Evolutionary conservation across 2,329 filamentous ascomycete species (phyloP).

Genomic region (Aspergillus sp.): DNA sequence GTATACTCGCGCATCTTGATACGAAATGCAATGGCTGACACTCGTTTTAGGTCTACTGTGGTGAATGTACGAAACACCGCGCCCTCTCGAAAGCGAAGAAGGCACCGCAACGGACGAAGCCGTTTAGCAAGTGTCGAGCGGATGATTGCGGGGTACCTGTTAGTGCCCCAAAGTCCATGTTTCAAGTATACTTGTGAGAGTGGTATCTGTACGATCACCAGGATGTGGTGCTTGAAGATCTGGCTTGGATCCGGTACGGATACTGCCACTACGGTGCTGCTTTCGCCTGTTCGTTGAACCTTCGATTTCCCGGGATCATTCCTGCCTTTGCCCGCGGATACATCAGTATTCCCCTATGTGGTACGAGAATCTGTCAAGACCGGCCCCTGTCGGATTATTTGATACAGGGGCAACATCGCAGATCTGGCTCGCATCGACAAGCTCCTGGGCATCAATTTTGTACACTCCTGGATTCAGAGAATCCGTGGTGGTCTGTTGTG

Average conservation of each 20-base stretch:
- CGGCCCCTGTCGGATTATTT: slow-evolving; percentile 85
- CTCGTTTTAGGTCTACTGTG: slow-evolving; percentile 40
- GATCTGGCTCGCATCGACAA: slow-evolving; percentile 82
- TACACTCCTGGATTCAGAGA: slow-evolving; percentile 89
- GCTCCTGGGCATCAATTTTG: slow-evolving; percentile 77
- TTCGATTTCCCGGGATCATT: slow-evolving; percentile 65
- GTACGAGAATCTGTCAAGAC: slow-evolving; percentile 90
- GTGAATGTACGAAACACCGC: slow-evolving; percentile 39
- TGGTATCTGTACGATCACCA: slow-evolving; percentile 70
- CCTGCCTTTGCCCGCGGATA: slow-evolving; percentile 83
- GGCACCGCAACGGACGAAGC: slow-evolving; percentile 24
- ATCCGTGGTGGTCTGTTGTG: slow-evolving; percentile 86
- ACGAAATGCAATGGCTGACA: slow-evolving; percentile 3
- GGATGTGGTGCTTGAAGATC: slow-evolving; percentile 70
- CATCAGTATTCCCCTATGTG: slow-evolving; percentile 93
- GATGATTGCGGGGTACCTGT: slow-evolving; percentile 36
- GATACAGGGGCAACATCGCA: slow-evolving; percentile 77
- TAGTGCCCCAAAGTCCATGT: slow-evolving; percentile 35
- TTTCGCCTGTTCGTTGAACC: slow-evolving; percentile 63
- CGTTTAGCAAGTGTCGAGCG: slow-evolving; percentile 41
- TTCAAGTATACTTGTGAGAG: slow-evolving; percentile 42
- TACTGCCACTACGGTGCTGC: slow-evolving; percentile 84
- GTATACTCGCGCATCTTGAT: slow-evolving; percentile 21
- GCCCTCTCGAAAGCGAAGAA: slow-evolving; percentile 31
- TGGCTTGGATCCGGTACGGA: slow-evolving; percentile 92